phyloP scores from a whole-genome alignment of 2,329 filamentous ascomycete genomes.

The Neonectria coccinea region DNA sequence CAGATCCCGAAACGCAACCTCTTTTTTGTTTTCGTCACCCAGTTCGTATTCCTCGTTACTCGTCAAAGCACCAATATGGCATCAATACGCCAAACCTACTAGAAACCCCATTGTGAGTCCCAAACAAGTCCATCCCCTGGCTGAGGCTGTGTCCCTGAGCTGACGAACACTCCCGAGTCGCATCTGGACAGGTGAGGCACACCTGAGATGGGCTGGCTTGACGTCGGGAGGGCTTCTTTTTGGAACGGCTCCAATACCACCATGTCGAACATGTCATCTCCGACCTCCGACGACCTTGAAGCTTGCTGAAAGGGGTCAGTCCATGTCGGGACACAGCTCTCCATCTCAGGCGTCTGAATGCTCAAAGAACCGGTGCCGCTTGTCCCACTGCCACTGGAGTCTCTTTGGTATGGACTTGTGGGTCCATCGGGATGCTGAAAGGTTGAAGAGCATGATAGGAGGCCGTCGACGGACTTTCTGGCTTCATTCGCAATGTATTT shows the following conservation, averaged over 20 bases:
- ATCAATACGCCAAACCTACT: background rate
- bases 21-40: background rate
- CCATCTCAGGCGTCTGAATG: slow-evolving; percentile 39
- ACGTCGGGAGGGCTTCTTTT: slow-evolving; percentile 8
- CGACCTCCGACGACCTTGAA: slow-evolving; percentile 35
- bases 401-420: slow-evolving; percentile 34
- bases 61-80: background rate
- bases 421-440: slow-evolving; percentile 32
- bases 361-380: slow-evolving; percentile 43
- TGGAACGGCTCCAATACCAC: slow-evolving; percentile 30
- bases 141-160: slow-evolving; percentile 10
- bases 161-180: slow-evolving; percentile 7
- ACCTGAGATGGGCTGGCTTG: slow-evolving; percentile 13
- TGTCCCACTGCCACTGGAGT: slow-evolving; percentile 41
- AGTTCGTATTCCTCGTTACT: background rate
- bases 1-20: background rate
- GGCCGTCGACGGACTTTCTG: slow-evolving; percentile 45
- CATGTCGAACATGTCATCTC: slow-evolving; percentile 43
- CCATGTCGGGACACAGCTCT: slow-evolving; percentile 38
- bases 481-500: slow-evolving; percentile 49
- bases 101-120: slow-evolving; percentile 39
- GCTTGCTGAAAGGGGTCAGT: slow-evolving; percentile 38
- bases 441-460: slow-evolving; percentile 32
- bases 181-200: slow-evolving; percentile 3
- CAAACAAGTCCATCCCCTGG: slow-evolving; percentile 22